Evolutionary conservation across 139 green algal genomes (phyloP).

Genomic region (Auxenochlorella protothecoides): DNA sequence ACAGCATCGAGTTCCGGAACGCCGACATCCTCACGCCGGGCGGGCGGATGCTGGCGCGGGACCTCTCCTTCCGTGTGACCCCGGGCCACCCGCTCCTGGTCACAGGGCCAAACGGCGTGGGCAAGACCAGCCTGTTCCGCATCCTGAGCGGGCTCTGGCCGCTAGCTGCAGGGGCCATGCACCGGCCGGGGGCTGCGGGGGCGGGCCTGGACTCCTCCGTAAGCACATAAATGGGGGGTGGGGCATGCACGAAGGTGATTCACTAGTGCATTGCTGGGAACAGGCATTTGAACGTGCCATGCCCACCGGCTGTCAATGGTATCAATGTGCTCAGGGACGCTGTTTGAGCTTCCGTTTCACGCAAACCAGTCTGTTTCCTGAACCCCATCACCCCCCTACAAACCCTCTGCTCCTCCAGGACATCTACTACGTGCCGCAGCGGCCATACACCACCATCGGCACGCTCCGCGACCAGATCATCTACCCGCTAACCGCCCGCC

Average conservation of each 20-base stretch:
- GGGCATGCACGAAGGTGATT: too few relatives aligned
- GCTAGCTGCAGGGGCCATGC: slow-evolving; percentile 23
- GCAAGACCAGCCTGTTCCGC: slow-evolving; percentile 42
- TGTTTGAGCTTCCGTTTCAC: too few relatives aligned
- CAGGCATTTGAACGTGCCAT: too few relatives aligned
- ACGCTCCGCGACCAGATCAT: slow-evolving; percentile 47
- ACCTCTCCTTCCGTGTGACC: slow-evolving; percentile 31
- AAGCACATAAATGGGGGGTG: too few relatives aligned
- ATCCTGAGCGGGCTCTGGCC: slow-evolving; percentile 53
- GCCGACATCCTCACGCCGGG: slow-evolving; percentile 42
- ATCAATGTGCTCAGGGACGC: too few relatives aligned
- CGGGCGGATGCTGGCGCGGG: slow-evolving; percentile 34
- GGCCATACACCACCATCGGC: slow-evolving; percentile 53
- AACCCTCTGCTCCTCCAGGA: slow-evolving; percentile 1
- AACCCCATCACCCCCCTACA: too few relatives aligned
- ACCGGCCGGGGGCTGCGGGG: slow-evolving; percentile 5
- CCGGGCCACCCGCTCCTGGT: slow-evolving; percentile 38
- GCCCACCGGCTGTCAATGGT: too few relatives aligned
- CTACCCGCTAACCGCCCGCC: slow-evolving; percentile 37
- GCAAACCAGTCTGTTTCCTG: too few relatives aligned
- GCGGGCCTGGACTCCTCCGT: neutral
- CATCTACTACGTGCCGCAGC: slow-evolving; percentile 55
- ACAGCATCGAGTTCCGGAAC: slow-evolving; percentile 12
- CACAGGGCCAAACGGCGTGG: slow-evolving; percentile 44
- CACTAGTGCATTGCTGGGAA: too few relatives aligned